phyloP scores from a whole-genome alignment of 768 basidiomycete genomes.

The Podaxis sp. region DNA sequence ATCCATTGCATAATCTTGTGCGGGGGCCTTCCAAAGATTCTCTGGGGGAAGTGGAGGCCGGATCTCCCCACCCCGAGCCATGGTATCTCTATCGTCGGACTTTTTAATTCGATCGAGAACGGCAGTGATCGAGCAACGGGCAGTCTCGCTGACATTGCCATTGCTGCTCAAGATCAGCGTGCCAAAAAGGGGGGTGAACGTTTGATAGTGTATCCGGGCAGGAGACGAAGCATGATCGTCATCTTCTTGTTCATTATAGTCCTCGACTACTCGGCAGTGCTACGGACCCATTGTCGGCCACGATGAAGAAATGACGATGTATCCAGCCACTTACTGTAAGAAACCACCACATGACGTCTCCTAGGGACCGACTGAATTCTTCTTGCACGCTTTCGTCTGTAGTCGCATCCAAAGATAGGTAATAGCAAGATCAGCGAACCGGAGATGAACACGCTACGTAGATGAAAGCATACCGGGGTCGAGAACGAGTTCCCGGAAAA shows the following conservation, averaged over 20 bases:
- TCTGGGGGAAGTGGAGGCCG: conserved; percentile 11
- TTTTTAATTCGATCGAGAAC: conserved; percentile 69
- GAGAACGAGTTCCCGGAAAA: conserved; percentile 82
- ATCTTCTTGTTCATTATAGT: conserved; percentile 35
- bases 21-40: conserved; percentile 12
- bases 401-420: background rate
- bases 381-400: conserved; percentile 87
- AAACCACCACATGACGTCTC: conserved; percentile 92
- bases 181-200: conserved; percentile 91
- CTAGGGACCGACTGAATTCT: conserved; percentile 78
- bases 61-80: conserved; percentile 3
- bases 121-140: conserved; percentile 76
- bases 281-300: conserved; percentile 25
- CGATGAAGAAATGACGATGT: conserved; percentile 11
- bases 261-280: conserved; percentile 69
- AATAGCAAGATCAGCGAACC: conserved; percentile 15
- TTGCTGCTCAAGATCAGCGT: conserved; percentile 84
- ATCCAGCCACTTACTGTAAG: conserved; percentile 49
- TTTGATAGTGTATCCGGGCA: conserved; percentile 69
- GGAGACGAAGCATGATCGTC: conserved; percentile 31
- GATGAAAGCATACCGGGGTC: conserved; percentile 66
- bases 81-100: conserved; percentile 47
- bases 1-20: conserved; percentile 14
- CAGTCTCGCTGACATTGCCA: conserved; percentile 65
- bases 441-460: conserved; percentile 5